Evolutionary conservation across 768 basidiomycete genomes (phyloP), one percentile per base, ranked within the genome.

Genomic region (Mycena haematopus): DNA sequence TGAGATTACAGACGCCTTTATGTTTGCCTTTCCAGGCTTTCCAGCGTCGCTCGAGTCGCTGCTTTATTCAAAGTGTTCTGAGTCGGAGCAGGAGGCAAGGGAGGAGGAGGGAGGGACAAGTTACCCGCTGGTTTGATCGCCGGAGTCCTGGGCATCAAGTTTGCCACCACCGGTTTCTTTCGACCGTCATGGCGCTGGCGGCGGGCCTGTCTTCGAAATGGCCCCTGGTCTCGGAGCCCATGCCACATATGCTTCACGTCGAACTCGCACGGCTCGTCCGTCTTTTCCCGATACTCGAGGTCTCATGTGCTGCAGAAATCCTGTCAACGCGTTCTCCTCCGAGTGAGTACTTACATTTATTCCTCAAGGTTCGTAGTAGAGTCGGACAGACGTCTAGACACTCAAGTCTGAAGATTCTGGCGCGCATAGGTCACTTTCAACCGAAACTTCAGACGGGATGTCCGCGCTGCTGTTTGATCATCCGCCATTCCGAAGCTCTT

Each of bases 401-500:
- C 25, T 61, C 0, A 49, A 8, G 0, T 8, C 13, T n/a, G 29
- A 14, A 89, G 87, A 38, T 82, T 86, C 69, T 90, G 87, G 87
- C 68, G 72, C 22, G 86, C 86, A 55, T 78, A 86, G 2, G 56
- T 67, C 0, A 78, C 78, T 0, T 84, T 90, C 62, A 78, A 83
- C 27, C 67, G 70, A 1, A 77, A n/a, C n/a, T 31, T 31, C 29
- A 31, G 1, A 6, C 54, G 62, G 2, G 77, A 80, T 8, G 79
- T 89, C 0, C 78, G 85, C 29, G 83, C 73, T 6, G 78, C 88
- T 21, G 85, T 90, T 1, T 77, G 90, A 1, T 80, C 82, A 1
- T 86, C 86, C 0, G 76, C 73, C 5, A 52, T 84, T 0, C 80
- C 82, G 2, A 87, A 85, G 69, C 68, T 79, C 4, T 90, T 87